These are phyloP conservation scores for Coemansia sp. DNA, from an alignment of 192 early-diverging fungal species.

Conservation along the genomic window DNA sequence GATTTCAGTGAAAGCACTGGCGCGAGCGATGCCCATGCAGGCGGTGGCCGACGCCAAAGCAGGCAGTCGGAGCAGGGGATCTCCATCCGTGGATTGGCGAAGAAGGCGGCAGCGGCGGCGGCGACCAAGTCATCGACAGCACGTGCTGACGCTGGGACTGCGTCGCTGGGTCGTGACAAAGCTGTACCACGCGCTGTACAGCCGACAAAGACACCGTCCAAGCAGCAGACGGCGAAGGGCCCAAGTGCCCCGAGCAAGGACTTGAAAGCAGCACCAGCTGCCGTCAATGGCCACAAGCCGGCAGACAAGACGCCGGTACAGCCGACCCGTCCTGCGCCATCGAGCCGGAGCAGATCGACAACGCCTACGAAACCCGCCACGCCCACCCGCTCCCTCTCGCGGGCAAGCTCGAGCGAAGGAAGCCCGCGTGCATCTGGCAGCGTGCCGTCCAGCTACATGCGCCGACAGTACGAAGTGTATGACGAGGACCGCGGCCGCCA, in stretches of 20 bases:
- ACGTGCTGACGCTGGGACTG: neutral
- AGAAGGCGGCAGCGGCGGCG: neutral
- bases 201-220: neutral
- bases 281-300: constrained; percentile 9
- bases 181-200: neutral
- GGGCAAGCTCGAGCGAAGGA: constrained; percentile 41
- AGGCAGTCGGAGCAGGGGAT: constrained; percentile 14
- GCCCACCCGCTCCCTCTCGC: constrained; percentile 11
- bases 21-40: neutral
- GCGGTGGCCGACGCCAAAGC: neutral
- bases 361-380: constrained; percentile 24
- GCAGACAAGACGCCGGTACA: neutral
- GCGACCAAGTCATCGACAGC: neutral
- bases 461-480: constrained; percentile 41
- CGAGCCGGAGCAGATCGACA: constrained; percentile 14
- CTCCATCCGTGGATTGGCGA: constrained; percentile 28
- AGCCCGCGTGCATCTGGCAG: constrained; percentile 1
- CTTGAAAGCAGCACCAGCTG: neutral
- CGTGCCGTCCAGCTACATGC: constrained; percentile 21
- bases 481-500: constrained; percentile 49
- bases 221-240: neutral
- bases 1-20: constrained; percentile 20
- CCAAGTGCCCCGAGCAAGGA: neutral
- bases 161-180: neutral
- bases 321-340: neutral